phyloP scores from a whole-genome alignment of 805 yeast species.

The Lipomyces anomalus region DNA sequence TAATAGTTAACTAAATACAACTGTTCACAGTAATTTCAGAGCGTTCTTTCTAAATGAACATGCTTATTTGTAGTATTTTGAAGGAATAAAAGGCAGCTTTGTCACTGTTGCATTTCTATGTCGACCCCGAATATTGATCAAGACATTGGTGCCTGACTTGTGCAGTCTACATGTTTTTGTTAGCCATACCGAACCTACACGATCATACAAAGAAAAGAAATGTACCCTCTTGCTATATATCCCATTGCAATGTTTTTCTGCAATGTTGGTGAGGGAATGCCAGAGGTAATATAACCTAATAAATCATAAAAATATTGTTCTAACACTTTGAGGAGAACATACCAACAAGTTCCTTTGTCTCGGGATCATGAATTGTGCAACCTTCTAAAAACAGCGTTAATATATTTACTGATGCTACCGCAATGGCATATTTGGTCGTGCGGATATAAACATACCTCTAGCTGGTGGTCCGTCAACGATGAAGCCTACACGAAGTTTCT shows the following conservation, averaged over 20 bases:
- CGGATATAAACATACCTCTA: conserved; percentile 46
- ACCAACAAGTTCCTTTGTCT: conserved; percentile 6
- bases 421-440: no score
- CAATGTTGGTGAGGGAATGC: conserved; percentile 61
- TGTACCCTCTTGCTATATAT: conserved; percentile 43
- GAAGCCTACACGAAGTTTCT: conserved; percentile 66
- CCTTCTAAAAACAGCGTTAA: conserved; percentile 15
- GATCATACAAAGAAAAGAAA: background rate
- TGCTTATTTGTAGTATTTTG: conserved; percentile 63
- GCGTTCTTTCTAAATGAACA: no score
- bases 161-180: conserved; percentile 57
- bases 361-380: conserved; percentile 2
- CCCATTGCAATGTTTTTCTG: conserved; percentile 88
- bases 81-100: conserved; percentile 78
- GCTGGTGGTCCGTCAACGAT: conserved; percentile 85
- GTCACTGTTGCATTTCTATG: conserved; percentile 66
- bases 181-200: background rate
- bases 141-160: conserved; percentile 67
- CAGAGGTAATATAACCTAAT: conserved; percentile 59
- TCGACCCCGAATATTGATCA: conserved; percentile 80
- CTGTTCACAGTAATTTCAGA: no score
- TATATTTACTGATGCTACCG: no score
- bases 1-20: no score
- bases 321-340: conserved; percentile 33
- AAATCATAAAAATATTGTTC: no score